These are phyloP conservation scores for Suillus brevipes DNA, from an alignment of 768 basidiomycete species.

Conservation along the genomic window DNA sequence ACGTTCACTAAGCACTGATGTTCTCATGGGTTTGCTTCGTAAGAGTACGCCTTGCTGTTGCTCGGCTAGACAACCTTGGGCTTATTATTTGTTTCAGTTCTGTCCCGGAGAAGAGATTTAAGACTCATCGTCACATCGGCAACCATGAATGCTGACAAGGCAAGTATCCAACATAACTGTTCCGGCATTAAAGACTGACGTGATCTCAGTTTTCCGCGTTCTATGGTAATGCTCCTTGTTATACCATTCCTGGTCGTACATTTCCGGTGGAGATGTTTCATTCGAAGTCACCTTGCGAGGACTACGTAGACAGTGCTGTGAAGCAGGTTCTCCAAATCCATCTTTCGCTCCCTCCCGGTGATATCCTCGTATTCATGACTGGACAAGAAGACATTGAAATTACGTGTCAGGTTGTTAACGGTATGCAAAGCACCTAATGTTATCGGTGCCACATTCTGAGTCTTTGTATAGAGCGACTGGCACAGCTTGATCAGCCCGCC, in stretches of 20 bases:
- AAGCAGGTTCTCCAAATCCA: slow-evolving; percentile 98
- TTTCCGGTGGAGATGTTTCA: slow-evolving; percentile 98
- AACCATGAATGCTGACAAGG: slow-evolving; percentile 99
- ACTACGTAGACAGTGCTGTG: slow-evolving; percentile 97
- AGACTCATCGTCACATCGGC: slow-evolving; percentile 98
- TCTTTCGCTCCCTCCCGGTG: slow-evolving; percentile 87
- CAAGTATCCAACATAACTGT: slow-evolving; percentile 27
- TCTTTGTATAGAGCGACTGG: slow-evolving; percentile 72
- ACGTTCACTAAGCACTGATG: slow-evolving; percentile 95
- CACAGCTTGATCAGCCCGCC: slow-evolving; percentile 88
- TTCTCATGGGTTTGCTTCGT: slow-evolving; percentile 91
- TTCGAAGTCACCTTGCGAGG: slow-evolving; percentile 96
- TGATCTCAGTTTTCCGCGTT: slow-evolving; percentile 87
- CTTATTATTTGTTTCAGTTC: slow-evolving; percentile 43
- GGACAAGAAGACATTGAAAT: slow-evolving; percentile 99
- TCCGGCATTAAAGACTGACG: slow-evolving; percentile 5
- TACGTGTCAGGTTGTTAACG: slow-evolving; percentile 91
- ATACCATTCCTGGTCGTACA: slow-evolving; percentile 91
- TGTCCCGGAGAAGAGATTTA: slow-evolving; percentile 88
- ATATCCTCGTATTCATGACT: slow-evolving; percentile 99
- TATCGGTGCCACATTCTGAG: not conserved
- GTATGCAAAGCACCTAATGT: slow-evolving; percentile 40
- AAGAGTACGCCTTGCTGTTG: slow-evolving; percentile 66
- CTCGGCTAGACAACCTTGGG: not conserved
- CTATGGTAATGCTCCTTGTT: slow-evolving; percentile 93